phyloP scores from a whole-genome alignment of 352 stramenopile species.

The Thraustotheca clavata region DNA sequence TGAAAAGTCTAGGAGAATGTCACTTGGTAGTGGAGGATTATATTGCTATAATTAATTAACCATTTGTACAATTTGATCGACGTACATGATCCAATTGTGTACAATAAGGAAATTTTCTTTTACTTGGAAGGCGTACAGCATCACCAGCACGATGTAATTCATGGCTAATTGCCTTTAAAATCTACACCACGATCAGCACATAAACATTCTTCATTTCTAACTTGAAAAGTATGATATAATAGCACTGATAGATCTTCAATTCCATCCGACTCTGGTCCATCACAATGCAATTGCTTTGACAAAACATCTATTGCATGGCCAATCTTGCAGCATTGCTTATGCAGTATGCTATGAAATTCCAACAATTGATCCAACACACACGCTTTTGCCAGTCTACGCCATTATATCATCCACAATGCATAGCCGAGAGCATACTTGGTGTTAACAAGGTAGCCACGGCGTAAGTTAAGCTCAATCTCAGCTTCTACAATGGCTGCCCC shows the following conservation, averaged over 20 bases:
- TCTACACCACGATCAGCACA: no score
- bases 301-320: background rate
- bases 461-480: conserved; percentile 19
- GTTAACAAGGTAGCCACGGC: conserved; percentile 13
- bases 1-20: conserved; percentile 78
- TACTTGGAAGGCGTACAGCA: conserved; percentile 61
- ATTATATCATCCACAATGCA: background rate
- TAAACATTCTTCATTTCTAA: no score
- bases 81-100: conserved; percentile 70
- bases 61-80: conserved; percentile 13
- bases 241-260: background rate
- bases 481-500: background rate
- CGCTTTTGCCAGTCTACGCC: background rate
- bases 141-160: conserved; percentile 62
- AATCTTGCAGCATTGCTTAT: conserved; percentile 11
- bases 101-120: conserved; percentile 69
- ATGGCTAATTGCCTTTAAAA: no score
- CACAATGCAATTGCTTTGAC: background rate
- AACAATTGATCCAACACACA: conserved; percentile 18
- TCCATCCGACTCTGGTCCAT: background rate
- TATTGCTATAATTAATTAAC: conserved; percentile 35
- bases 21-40: conserved; percentile 52
- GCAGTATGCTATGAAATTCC: conserved; percentile 18
- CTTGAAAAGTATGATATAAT: background rate
- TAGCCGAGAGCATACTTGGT: background rate